Percentiles rank a stretch among this genome's conserved stretches.
These are phyloP conservation scores for Scleromitrula shiraiana DNA, from an alignment of 2,329 filamentous ascomycete species.

Conservation along the genomic window DNA sequence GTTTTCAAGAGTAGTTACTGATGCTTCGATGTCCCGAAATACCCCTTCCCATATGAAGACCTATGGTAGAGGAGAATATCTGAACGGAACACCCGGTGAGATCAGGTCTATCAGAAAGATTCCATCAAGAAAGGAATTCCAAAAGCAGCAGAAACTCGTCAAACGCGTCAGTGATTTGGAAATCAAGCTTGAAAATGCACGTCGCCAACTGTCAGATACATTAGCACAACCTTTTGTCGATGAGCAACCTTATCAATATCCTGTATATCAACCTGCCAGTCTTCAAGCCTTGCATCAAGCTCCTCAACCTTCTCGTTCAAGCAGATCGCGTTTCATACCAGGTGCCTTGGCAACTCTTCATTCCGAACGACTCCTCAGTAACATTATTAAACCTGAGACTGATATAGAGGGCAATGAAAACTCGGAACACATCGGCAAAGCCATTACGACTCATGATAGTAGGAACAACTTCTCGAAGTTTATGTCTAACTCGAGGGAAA, in stretches of 20 bases:
- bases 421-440: slow-evolving; percentile 5
- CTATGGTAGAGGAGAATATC: slow-evolving; percentile 12
- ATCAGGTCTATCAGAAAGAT: slow-evolving; percentile 31
- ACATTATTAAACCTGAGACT: slow-evolving; percentile 23
- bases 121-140: slow-evolving; percentile 47
- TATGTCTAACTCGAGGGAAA: not conserved
- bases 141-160: slow-evolving; percentile 47
- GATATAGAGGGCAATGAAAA: slow-evolving; percentile 5
- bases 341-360: slow-evolving; percentile 37
- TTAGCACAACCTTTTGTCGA: slow-evolving; percentile 32
- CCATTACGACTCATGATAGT: slow-evolving; percentile 6
- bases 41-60: slow-evolving; percentile 19
- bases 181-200: slow-evolving; percentile 45
- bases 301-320: slow-evolving; percentile 19
- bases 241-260: too few relatives aligned
- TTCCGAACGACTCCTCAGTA: slow-evolving; percentile 36
- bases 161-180: slow-evolving; percentile 56
- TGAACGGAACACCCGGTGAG: not conserved
- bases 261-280: slow-evolving; percentile 9
- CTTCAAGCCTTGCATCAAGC: not conserved
- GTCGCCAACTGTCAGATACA: slow-evolving; percentile 44
- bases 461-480: not conserved
- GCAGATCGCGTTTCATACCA: slow-evolving; percentile 33
- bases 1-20: slow-evolving; percentile 10
- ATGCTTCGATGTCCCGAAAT: slow-evolving; percentile 14